Percentiles rank a stretch among this genome's conserved stretches.
phyloP scores from a whole-genome alignment of 768 basidiomycete genomes.

The Suillus discolor region DNA sequence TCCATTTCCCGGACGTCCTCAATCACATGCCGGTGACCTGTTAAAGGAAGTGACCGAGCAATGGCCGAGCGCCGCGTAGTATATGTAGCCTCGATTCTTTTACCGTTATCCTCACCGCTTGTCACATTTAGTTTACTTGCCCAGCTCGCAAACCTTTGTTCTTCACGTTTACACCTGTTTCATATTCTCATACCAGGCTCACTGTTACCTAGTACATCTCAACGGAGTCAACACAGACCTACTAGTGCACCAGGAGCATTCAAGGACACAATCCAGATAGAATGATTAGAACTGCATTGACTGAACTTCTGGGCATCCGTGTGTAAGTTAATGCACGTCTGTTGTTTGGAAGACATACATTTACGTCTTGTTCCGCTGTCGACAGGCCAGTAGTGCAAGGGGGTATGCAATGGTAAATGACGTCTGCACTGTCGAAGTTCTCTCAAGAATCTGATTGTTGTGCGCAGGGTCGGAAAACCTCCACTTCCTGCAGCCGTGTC shows the following conservation, averaged over 20 bases:
- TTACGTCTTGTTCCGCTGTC: slow-evolving; percentile 5
- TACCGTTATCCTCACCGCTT: background rate
- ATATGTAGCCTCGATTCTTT: background rate
- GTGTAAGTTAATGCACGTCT: slow-evolving; percentile 47
- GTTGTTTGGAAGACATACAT: background rate
- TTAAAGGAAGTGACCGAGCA: background rate
- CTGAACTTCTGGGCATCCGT: slow-evolving; percentile 64
- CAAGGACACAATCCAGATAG: slow-evolving; percentile 1
- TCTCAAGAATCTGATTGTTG: background rate
- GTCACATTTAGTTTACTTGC: background rate
- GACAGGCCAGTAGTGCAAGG: slow-evolving; percentile 80
- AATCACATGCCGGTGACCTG: background rate
- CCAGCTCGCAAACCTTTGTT: background rate
- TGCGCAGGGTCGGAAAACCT: slow-evolving; percentile 76
- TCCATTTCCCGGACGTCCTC: too few relatives aligned
- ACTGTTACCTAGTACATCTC: background rate
- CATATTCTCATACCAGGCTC: background rate
- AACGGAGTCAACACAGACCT: too few relatives aligned
- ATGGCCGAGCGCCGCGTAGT: background rate
- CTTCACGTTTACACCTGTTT: background rate
- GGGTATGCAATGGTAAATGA: slow-evolving; percentile 82
- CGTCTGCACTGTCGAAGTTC: background rate
- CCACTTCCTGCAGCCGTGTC: slow-evolving; percentile 75
- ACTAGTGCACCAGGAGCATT: background rate
- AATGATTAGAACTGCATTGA: slow-evolving; percentile 58